A percentile compares a stretch with the other conserved stretches of the same genome.
Conservation (phyloP, 2,329 filamentous ascomycete species). For the Hymenoscyphus infarciens region DNA sequence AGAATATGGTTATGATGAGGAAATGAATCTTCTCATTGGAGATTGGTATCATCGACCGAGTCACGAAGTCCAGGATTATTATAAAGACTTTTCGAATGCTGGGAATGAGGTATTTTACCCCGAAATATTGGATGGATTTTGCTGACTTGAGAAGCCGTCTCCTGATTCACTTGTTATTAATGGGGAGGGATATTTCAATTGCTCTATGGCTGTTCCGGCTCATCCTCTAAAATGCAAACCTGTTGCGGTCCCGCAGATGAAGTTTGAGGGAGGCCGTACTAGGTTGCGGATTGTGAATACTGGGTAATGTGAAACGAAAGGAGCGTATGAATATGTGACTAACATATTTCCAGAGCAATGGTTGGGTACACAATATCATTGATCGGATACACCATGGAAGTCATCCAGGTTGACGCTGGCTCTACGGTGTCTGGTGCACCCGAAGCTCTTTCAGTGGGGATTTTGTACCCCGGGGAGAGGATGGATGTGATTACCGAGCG, state of each 20-base stretch:
- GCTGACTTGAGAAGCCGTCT: slow-evolving; percentile 38
- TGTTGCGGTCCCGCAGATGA: slow-evolving; percentile 18
- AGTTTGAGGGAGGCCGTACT: slow-evolving; percentile 28
- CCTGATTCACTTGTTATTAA: slow-evolving; percentile 47
- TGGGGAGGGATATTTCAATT: slow-evolving; percentile 44
- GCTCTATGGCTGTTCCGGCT: slow-evolving; percentile 42
- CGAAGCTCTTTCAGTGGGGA: slow-evolving; percentile 36
- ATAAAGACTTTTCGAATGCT: slow-evolving; percentile 40
- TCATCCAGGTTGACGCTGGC: slow-evolving; percentile 42
- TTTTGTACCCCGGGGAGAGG: slow-evolving; percentile 39
- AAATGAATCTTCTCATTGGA: slow-evolving; percentile 43
- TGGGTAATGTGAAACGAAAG: slow-evolving; percentile 32
- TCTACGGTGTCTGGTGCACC: slow-evolving; percentile 32
- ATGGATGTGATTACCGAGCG: slow-evolving; percentile 37
- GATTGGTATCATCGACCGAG: slow-evolving; percentile 47
- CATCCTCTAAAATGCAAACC: slow-evolving; percentile 42
- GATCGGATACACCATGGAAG: slow-evolving; percentile 31
- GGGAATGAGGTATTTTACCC: slow-evolving; percentile 38
- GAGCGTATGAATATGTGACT: neutral
- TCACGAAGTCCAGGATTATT: slow-evolving; percentile 41
- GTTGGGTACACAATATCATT: slow-evolving; percentile 39
- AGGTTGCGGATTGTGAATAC: slow-evolving; percentile 43
- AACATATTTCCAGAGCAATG: slow-evolving; percentile 34
- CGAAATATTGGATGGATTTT: neutral
- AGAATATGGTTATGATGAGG: slow-evolving; percentile 36